Base-by-base conservation (phyloP, 192 early-diverging fungal species). In the Diversispora eburnea region DNA sequence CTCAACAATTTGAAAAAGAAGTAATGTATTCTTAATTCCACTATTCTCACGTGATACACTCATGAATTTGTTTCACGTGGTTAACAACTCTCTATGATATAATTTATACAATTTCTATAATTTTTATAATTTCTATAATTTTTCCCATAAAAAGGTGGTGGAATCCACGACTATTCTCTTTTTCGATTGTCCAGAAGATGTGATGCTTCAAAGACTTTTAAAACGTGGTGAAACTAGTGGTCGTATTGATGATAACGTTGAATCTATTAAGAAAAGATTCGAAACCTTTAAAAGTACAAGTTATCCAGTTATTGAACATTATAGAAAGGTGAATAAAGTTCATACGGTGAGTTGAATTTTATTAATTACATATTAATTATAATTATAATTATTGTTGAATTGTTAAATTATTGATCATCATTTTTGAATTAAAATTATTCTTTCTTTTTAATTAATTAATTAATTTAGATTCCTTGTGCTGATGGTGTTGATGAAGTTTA, bases 191-290 rank as follows among this genome's bases (percentile, higher is more conserved):
- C 91, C 95, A 15, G 96, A 99, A 81, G 84, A 92, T 48, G 91
- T 91, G 64, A 90, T 99, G 92, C 81, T 96, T 52, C 84, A 88
- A 79, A 90, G 98, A 43, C 81, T 99, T 72, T 76, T 96, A 80
- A 93, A 97, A 78, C 89, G 98, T 74, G 97, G 96, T 8, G 92
- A 98, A 77, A 98, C 92, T 33, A 92, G 90, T 64, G 98, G 98
- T 1, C 86, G 98, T 39, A 80, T 88, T 15, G 98, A 99, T 75
- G 98, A 99, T 74, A 98, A 99, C 76, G 89, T 93, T 48, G 95
- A 98, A 75, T 91, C 91, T 7, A 99, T 99, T 87, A 88, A 86
- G 74, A 99, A 99, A 85, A 87, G 98, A 8, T 99, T 99, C 87
- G 77, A 75, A 13, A 91, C 90, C 0, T 99, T 96, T 67, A 74